Base-by-base conservation (phyloP, 768 basidiomycete species). In the Mrakia frigida region DNA sequence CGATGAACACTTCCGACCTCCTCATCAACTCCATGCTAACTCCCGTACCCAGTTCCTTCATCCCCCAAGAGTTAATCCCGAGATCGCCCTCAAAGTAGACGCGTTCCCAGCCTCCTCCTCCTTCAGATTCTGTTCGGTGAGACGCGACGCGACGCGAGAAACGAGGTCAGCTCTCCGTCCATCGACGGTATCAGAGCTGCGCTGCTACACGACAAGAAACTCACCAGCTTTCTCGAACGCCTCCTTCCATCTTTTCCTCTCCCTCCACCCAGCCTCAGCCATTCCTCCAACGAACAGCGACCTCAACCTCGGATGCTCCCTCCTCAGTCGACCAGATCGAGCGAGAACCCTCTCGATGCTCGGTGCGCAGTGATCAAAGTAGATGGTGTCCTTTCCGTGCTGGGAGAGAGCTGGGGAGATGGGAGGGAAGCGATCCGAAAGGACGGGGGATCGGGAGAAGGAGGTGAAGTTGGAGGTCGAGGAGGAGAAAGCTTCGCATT, bases 61-160 rank as follows among this genome's bases (percentile, higher is more conserved):
- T 35, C 25, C 65, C 39, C 25, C 65, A 35, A 3, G 35, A 43
- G 65, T 39, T n/a, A 39, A 68, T 25, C 18, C 23, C 65, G 18
- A 68, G 65, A 39, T 68, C 65, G 16, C 35, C 39, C n/a, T 68
- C 65, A 23, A 68, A 68, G 23, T 39, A 68, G 7, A 68, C 65
- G 39, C 23, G 65, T n/a, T 68, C 65, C 65, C 65, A 68, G 3
- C 65, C 65, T 39, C 65, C 65, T 35, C 65, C 65, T 18, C 65
- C 65, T 68, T 68, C 65, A 21, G 65, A 68, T 68, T 68, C 65
- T 68, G 37, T 43, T 43, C 16, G n/a, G n/a, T n/a, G n/a, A n/a
- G n/a, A n/a, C n/a, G n/a, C 11, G 43, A 43, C 43, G 43, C 5
- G 43, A 1, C 43, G 43, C 10, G 43, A 43, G 43, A 13, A 43